A percentile compares a stretch with the other conserved stretches of the same genome.
Evolutionary conservation across 176 grass and related monocot species (phyloP).

Genomic region (Rhynchospora breviuscula): DNA sequence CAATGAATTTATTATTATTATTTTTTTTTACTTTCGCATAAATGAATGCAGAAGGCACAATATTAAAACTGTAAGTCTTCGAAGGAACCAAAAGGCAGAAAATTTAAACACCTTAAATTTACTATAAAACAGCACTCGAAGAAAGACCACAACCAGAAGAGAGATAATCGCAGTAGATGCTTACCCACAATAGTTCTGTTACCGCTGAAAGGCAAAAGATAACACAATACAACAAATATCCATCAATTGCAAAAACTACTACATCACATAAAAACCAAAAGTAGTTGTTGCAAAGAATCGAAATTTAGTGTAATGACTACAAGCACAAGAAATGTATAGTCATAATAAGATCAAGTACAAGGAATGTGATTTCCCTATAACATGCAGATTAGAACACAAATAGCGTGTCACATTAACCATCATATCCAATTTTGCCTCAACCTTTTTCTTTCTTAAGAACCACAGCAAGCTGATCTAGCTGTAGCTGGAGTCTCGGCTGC

Average conservation of each 20-base stretch:
- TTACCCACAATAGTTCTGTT: constrained; percentile 13
- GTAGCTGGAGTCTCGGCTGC: constrained; percentile 28
- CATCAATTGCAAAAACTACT: constrained; percentile 50
- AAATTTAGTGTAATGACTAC: constrained; percentile 38
- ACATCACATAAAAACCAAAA: constrained; percentile 51
- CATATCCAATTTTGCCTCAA: constrained; percentile 14
- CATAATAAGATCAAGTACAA: constrained; percentile 45
- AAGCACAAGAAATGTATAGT: constrained; percentile 48
- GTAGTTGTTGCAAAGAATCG: constrained; percentile 72
- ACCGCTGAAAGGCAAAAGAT: constrained; percentile 34
- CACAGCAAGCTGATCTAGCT: constrained; percentile 66
- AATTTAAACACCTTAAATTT: background rate
- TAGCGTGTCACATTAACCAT: constrained; percentile 35
- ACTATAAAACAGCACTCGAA: background rate
- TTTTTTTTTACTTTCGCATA: too few species aligned
- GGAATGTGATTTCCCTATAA: constrained; percentile 52
- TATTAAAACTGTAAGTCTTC: background rate
- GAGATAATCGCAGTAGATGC: background rate
- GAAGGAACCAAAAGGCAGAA: background rate
- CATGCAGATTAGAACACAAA: constrained; percentile 51
- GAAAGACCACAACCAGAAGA: background rate
- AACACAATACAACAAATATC: constrained; percentile 41
- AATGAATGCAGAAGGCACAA: too few species aligned
- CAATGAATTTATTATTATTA: background rate
- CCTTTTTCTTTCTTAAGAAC: constrained; percentile 33